Evolutionary conservation across 768 basidiomycete genomes (phyloP).

Genomic region (Hericium coralloides): DNA sequence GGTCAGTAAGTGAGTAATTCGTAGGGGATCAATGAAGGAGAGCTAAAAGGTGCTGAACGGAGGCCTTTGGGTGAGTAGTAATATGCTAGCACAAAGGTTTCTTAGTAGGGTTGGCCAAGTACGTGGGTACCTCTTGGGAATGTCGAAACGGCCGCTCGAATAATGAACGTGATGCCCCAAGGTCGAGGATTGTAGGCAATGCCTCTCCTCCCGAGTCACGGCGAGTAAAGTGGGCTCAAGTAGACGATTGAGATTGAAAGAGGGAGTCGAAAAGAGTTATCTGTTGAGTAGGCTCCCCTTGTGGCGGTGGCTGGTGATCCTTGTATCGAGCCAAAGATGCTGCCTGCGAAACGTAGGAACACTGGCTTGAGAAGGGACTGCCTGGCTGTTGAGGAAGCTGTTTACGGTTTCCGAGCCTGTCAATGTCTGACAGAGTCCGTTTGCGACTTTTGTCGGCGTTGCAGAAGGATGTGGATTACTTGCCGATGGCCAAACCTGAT

Average conservation of each 20-base stretch:
- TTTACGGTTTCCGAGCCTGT: background rate
- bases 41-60: too few relatives aligned
- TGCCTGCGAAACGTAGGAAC: background rate
- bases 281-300: constrained; percentile 4
- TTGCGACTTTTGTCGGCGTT: constrained; percentile 12
- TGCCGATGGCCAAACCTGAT: constrained; percentile 27
- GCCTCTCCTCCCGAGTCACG: background rate
- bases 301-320: constrained; percentile 1
- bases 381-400: constrained; percentile 2
- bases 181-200: too few relatives aligned
- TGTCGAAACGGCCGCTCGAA: too few relatives aligned
- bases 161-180: too few relatives aligned
- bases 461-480: constrained; percentile 28
- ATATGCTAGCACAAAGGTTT: background rate
- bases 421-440: constrained; percentile 13
- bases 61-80: background rate
- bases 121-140: background rate
- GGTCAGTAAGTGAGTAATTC: too few relatives aligned
- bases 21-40: too few relatives aligned
- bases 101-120: too few relatives aligned
- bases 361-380: constrained; percentile 14
- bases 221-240: too few relatives aligned
- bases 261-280: background rate
- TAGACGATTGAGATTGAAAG: background rate
- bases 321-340: constrained; percentile 1